Evolutionary conservation across 1,284 basidiomycete species (phyloP).

Genomic region (Sanghuangporus weigelae): DNA sequence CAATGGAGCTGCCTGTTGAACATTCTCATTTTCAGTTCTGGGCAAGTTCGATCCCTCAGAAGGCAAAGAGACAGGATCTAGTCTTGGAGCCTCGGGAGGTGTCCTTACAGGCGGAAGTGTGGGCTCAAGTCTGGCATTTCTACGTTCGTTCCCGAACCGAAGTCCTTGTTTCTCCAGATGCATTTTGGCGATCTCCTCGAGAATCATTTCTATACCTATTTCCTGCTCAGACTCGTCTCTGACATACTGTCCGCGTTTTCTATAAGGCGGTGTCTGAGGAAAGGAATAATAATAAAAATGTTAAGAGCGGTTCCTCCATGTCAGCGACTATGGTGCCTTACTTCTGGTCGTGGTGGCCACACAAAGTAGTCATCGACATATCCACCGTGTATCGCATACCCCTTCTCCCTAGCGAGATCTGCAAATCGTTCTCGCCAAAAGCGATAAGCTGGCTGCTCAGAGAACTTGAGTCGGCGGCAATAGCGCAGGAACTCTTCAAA

Average conservation of each 20-base stretch:
- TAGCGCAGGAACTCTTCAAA: constrained; percentile 73
- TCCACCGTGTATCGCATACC: constrained; percentile 31
- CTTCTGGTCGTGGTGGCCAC: constrained; percentile 52
- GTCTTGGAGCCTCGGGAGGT: background rate
- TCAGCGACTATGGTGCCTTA: constrained; percentile 30
- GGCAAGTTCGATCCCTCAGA: background rate
- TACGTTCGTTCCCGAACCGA: background rate
- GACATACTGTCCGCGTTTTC: background rate
- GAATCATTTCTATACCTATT: constrained; percentile 5
- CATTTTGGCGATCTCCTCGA: constrained; percentile 13
- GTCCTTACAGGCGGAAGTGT: background rate
- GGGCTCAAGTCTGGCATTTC: background rate
- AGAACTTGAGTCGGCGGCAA: constrained; percentile 59
- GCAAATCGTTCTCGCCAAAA: constrained; percentile 57
- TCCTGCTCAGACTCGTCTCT: background rate
- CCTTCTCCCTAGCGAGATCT: constrained; percentile 51
- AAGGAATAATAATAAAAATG: constrained; percentile 29
- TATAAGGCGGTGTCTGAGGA: background rate
- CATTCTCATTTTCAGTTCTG: constrained; percentile 1
- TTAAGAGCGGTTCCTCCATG: constrained; percentile 21
- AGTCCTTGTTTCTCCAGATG: background rate
- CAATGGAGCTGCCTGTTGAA: constrained; percentile 19
- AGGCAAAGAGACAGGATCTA: background rate
- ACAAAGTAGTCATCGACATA: constrained; percentile 53
- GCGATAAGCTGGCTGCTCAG: constrained; percentile 60